phyloP scores from a whole-genome alignment of 2,329 filamentous ascomycete genomes.

The Fusarium nygamai region DNA sequence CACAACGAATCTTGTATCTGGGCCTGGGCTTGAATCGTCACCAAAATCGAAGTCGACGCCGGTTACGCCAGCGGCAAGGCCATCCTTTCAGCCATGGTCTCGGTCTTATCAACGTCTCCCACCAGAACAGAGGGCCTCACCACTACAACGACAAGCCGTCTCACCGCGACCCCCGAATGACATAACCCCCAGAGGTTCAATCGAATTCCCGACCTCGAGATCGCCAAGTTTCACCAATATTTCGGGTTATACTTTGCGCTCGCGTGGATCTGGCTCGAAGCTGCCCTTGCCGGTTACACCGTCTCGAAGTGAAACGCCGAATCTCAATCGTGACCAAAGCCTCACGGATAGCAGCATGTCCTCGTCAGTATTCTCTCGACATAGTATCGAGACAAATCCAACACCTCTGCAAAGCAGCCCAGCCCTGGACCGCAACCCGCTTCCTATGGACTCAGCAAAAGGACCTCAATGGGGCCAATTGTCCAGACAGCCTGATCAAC shows the following conservation, averaged over 20 bases:
- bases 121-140: constrained; percentile 10
- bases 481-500: constrained; percentile 12
- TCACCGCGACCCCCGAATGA: constrained; percentile 16
- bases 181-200: constrained; percentile 8
- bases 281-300: constrained; percentile 53
- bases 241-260: constrained; percentile 46
- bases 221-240: constrained; percentile 43
- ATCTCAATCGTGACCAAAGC: constrained; percentile 49
- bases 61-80: constrained; percentile 32
- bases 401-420: constrained; percentile 48
- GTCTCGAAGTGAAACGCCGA: constrained; percentile 50
- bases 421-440: constrained; percentile 29
- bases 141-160: constrained; percentile 16
- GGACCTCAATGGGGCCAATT: constrained; percentile 41
- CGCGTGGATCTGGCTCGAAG: constrained; percentile 51
- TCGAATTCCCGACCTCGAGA: constrained; percentile 31
- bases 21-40: constrained; percentile 29
- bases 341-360: constrained; percentile 56
- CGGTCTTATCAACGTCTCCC: constrained; percentile 32
- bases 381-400: constrained; percentile 48
- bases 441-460: constrained; percentile 20
- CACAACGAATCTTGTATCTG: constrained; percentile 21
- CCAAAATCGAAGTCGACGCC: constrained; percentile 41
- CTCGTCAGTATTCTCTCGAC: constrained; percentile 53
- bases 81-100: constrained; percentile 25